Conservation (phyloP, 208 protist genomes). For the Acanthamoeba triangularis region DNA sequence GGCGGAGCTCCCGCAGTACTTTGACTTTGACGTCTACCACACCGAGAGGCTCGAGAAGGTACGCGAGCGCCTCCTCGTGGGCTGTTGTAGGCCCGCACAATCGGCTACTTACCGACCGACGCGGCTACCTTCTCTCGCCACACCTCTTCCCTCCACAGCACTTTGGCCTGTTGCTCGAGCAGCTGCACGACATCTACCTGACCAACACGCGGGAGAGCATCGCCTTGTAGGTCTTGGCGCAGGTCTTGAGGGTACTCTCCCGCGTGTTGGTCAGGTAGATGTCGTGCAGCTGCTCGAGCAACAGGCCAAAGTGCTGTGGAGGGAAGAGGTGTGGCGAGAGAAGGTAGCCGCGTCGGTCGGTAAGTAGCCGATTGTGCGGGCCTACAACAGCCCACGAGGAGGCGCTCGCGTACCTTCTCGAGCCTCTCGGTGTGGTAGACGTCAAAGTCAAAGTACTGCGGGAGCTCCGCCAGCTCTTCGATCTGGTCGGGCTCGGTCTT, state of each 20-base stretch:
- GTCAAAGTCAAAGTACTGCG: slow-evolving; percentile 72
- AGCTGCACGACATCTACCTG: slow-evolving; percentile 71
- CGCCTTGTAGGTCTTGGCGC: slow-evolving; percentile 31
- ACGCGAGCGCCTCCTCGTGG: too few species aligned
- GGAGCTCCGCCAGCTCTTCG: slow-evolving; percentile 67
- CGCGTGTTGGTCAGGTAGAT: slow-evolving; percentile 65
- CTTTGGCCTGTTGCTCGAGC: slow-evolving; percentile 54
- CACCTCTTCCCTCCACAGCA: too few species aligned
- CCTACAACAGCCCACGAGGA: too few species aligned
- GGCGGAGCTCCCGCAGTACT: slow-evolving; percentile 58
- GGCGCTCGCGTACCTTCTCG: too few species aligned
- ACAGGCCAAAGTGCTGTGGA: slow-evolving; percentile 43
- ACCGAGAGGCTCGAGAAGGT: slow-evolving; percentile 28
- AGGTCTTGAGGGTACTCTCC: neutral
- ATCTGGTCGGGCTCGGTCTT: slow-evolving; percentile 43
- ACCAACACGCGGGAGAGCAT: slow-evolving; percentile 36
- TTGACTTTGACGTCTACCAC: slow-evolving; percentile 71
- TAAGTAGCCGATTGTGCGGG: neutral
- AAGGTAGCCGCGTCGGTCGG: too few species aligned
- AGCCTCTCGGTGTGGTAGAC: slow-evolving; percentile 36
- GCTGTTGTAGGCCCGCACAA: too few species aligned
- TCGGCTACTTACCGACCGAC: neutral
- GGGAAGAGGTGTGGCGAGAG: too few species aligned
- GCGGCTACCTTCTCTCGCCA: too few species aligned
- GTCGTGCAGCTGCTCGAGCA: slow-evolving; percentile 67